Evolutionary conservation across 768 basidiomycete species (phyloP), one percentile per base, ranked within the genome.

Genomic region (Suillus luteus): DNA sequence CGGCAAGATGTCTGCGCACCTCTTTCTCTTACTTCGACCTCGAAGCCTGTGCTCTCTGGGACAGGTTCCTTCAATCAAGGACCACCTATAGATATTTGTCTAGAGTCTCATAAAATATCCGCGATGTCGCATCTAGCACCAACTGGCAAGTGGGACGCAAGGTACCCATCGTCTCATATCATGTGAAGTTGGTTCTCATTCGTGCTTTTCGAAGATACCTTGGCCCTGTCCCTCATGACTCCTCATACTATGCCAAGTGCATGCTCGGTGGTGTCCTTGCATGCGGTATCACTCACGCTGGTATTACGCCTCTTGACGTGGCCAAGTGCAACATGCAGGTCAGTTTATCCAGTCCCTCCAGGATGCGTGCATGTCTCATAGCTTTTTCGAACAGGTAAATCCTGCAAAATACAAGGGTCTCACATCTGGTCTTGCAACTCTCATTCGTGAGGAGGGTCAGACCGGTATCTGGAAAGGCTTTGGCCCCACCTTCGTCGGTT

Each of bases 311-410:
- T 41, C 86, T 93, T 65, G 92, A 93, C 79, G 92, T 93, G 63
- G 90, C 90, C 68, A 93, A 93, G 80, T 93, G 92, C 77, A 93
- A 93, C 83, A 93, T 93, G 90, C 92, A 93, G 89, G 91, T 86
- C 48, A 49, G 83, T 73, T 33, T 35, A 11, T 22, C 5, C 2
- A 8, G 14, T 35, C 17, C 24, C 22, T 62, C 41, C 19, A 4
- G 22, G n/a, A 2, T 3, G 2, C 17, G 6, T 54, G 24, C 5
- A 38, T 10, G 10, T 41, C 57, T 12, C 14, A 61, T 33, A 35
- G 10, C 37, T 43, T 41, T 38, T 64, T 6, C 5, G 66, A 55
- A 9, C 66, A 93, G 92, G 92, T 93, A 67, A 85, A 87, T 82
- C 88, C 92, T 17, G 69, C 68, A 64, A 93, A 93, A 76, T 93